These are phyloP conservation scores for Aureobasidium uvarum DNA, from an alignment of 2,329 filamentous ascomycete genomes.

Conservation along the genomic window DNA sequence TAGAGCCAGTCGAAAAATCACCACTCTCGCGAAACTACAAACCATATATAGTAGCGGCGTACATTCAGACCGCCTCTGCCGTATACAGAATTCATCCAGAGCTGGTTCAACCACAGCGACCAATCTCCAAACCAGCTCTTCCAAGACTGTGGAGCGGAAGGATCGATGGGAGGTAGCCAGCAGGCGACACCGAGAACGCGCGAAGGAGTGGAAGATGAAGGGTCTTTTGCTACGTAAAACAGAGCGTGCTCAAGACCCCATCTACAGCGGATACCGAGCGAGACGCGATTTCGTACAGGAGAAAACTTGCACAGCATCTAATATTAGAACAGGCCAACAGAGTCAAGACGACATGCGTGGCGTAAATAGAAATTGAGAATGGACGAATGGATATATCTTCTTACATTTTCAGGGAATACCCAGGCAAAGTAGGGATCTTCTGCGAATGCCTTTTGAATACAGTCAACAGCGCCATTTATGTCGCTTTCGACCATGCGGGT, in stretches of 20 bases:
- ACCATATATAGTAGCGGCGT: constrained; percentile 69
- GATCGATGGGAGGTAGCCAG: constrained; percentile 61
- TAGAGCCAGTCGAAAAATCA: neutral
- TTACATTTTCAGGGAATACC: constrained; percentile 61
- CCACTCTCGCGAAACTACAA: neutral
- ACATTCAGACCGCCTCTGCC: constrained; percentile 67
- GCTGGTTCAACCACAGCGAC: constrained; percentile 64
- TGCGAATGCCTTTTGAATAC: constrained; percentile 65
- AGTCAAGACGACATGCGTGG: neutral
- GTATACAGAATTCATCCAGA: constrained; percentile 65
- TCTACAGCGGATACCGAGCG: constrained; percentile 62
- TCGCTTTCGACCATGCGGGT: constrained; percentile 57
- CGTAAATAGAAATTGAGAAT: constrained; percentile 39
- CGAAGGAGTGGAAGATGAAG: constrained; percentile 40
- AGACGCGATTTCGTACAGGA: constrained; percentile 59
- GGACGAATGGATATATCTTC: constrained; percentile 37
- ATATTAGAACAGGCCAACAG: constrained; percentile 25
- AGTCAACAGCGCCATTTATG: constrained; percentile 62
- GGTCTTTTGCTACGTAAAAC: constrained; percentile 67
- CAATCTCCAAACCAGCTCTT: constrained; percentile 57
- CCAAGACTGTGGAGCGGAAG: constrained; percentile 56
- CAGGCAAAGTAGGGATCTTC: constrained; percentile 66
- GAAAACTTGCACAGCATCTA: constrained; percentile 52
- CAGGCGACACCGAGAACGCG: constrained; percentile 68
- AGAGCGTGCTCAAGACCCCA: constrained; percentile 70